Conservation (phyloP, 106 monocot species). For the Apostasia ramifera region DNA sequence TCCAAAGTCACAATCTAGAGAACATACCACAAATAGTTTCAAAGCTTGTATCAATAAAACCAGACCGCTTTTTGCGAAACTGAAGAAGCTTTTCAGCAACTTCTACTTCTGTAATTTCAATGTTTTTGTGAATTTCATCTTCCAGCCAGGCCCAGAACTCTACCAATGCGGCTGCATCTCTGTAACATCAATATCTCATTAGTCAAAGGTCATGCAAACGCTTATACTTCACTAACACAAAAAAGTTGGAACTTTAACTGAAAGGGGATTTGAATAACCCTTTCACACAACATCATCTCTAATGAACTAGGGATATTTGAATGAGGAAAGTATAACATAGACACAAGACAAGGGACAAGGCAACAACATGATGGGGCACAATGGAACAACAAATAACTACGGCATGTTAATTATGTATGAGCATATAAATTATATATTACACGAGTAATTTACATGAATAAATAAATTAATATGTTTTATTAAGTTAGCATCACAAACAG, state of each 20-base stretch:
- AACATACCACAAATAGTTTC: slow-evolving; percentile 91
- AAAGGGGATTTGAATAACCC: too few relatives aligned
- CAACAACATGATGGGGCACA: background rate
- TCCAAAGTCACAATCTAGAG: background rate
- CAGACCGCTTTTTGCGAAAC: slow-evolving; percentile 83
- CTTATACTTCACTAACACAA: background rate
- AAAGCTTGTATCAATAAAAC: slow-evolving; percentile 91
- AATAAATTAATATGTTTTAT: too few relatives aligned
- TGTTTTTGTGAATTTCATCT: slow-evolving; percentile 43
- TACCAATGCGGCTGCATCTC: slow-evolving; percentile 91
- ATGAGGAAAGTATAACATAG: too few relatives aligned
- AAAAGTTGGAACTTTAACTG: background rate
- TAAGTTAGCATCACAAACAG: too few relatives aligned
- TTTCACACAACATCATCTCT: too few relatives aligned
- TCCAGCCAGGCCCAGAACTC: slow-evolving; percentile 98
- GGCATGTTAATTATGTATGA: background rate
- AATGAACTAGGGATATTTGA: too few relatives aligned
- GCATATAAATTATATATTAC: background rate
- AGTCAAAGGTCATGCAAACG: slow-evolving; percentile 5
- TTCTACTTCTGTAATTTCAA: slow-evolving; percentile 58
- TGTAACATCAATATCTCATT: slow-evolving; percentile 13
- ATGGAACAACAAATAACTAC: background rate
- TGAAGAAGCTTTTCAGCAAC: slow-evolving; percentile 74
- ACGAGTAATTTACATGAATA: background rate
- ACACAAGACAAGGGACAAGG: too few relatives aligned